phyloP scores from a whole-genome alignment of 768 basidiomycete species.

The Clitopilus hobsonii region DNA sequence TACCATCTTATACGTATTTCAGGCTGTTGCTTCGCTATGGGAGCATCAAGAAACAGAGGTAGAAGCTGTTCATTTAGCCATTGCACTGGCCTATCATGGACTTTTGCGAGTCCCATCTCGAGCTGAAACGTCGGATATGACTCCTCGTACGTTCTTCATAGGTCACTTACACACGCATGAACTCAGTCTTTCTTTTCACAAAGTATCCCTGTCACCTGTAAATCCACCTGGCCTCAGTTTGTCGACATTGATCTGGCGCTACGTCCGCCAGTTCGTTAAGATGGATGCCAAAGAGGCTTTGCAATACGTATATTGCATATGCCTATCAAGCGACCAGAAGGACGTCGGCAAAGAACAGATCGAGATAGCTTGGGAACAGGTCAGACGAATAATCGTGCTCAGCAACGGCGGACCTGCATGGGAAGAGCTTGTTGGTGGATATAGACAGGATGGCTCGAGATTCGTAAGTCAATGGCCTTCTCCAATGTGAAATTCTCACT shows the following conservation, averaged over 20 bases:
- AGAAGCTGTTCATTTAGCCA: slow-evolving; percentile 91
- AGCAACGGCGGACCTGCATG: slow-evolving; percentile 78
- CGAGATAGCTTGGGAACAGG: slow-evolving; percentile 76
- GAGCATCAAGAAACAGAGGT: slow-evolving; percentile 83
- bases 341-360: slow-evolving; percentile 81
- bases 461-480: slow-evolving; percentile 51
- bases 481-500: not conserved
- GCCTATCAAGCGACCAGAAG: slow-evolving; percentile 68
- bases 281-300: slow-evolving; percentile 92
- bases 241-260: slow-evolving; percentile 85
- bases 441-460: slow-evolving; percentile 83
- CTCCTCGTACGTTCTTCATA: slow-evolving; percentile 53
- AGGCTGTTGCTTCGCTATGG: slow-evolving; percentile 91
- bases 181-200: slow-evolving; percentile 1
- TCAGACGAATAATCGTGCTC: slow-evolving; percentile 71
- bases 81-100: slow-evolving; percentile 91
- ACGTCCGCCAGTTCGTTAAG: slow-evolving; percentile 88
- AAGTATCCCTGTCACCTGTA: slow-evolving; percentile 73
- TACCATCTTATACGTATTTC: not conserved
- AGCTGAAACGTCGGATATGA: slow-evolving; percentile 81
- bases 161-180: not conserved
- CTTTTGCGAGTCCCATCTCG: slow-evolving; percentile 78
- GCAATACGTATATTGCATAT: slow-evolving; percentile 90
- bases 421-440: slow-evolving; percentile 94
- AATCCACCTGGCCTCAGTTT: slow-evolving; percentile 72